Evolutionary conservation across 352 stramenopile species (phyloP).

Genomic region (Phytophthora citricola): DNA sequence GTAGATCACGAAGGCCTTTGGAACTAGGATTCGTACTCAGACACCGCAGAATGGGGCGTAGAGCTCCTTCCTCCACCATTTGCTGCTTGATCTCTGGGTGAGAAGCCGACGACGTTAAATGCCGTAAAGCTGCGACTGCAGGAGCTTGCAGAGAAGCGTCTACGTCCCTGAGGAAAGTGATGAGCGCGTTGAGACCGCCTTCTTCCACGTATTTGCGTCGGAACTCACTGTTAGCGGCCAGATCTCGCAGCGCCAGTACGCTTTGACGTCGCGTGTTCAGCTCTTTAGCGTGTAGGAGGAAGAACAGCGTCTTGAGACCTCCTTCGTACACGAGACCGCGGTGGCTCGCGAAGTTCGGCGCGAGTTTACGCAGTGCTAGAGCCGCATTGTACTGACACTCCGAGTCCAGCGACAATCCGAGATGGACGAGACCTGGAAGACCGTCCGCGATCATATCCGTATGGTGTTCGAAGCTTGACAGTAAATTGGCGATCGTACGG

Average conservation of each 20-base stretch:
- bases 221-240: constrained; percentile 90
- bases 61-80: constrained; percentile 81
- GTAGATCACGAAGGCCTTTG: constrained; percentile 89
- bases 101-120: constrained; percentile 78
- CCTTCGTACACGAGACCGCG: constrained; percentile 85
- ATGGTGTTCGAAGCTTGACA: constrained; percentile 94
- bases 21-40: constrained; percentile 67
- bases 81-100: constrained; percentile 87
- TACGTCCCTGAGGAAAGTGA: constrained; percentile 89
- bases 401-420: constrained; percentile 90
- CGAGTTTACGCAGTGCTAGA: constrained; percentile 95
- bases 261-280: constrained; percentile 93
- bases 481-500: constrained; percentile 93
- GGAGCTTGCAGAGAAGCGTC: constrained; percentile 92
- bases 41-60: constrained; percentile 90
- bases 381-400: constrained; percentile 96
- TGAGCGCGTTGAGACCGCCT: constrained; percentile 86
- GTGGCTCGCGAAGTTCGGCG: constrained; percentile 92
- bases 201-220: constrained; percentile 89
- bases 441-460: constrained; percentile 91
- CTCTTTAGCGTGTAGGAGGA: constrained; percentile 91
- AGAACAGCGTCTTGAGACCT: constrained; percentile 92
- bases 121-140: constrained; percentile 90
- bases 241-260: constrained; percentile 88
- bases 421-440: constrained; percentile 89